Evolutionary conservation across 495 filamentous ascomycete genomes (phyloP), one percentile per base, ranked within the genome.

Genomic region (Collariella sp.): DNA sequence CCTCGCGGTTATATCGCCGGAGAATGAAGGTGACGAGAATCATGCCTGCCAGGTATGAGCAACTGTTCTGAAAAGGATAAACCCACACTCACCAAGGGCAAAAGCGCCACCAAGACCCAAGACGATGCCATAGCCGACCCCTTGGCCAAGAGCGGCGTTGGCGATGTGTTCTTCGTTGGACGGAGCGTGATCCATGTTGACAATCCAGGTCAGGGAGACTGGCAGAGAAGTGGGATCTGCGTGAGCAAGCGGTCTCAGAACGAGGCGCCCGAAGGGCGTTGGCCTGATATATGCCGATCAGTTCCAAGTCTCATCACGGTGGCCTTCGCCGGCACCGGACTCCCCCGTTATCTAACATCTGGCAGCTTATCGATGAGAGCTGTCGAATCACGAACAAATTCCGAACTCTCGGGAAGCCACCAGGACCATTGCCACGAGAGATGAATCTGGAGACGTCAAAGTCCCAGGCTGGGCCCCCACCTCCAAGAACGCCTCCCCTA

Each of bases 1-100:
- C 78, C 71, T 97, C 91, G 74, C 89, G 78, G 67, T 96, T 91
- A 66, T 95, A 96, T 63, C 87, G 74, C 64, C 85, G 88, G 51
- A 94, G 72, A 47, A 87, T 79, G 76, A 83, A 89, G 10, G 88
- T 94, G 23, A 87, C 86, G 43, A 83, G 64, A 46, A 82, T 77
- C 76, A 73, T 73, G 58, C 54, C 61, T 58, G 46, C 7, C 0
- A 43, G 1, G 0, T 5, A n/a, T 55, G 23, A 55, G 53, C 13
- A 16, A 1, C 19, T 19, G 6, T 20, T 3, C 24, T 4, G 6
- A 31, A 0, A 2, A 19, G 24, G 5, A 7, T 5, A 3, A 16
- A 15, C 3, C 19, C 15, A 7, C 26, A 39, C 72, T 76, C 62
- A 89, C 87, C 88, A 55, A 91, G 67, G 10, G 88, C 87, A 72